These are phyloP conservation scores for Glonium stellatum DNA, from an alignment of 495 filamentous ascomycete species.

Conservation along the genomic window DNA sequence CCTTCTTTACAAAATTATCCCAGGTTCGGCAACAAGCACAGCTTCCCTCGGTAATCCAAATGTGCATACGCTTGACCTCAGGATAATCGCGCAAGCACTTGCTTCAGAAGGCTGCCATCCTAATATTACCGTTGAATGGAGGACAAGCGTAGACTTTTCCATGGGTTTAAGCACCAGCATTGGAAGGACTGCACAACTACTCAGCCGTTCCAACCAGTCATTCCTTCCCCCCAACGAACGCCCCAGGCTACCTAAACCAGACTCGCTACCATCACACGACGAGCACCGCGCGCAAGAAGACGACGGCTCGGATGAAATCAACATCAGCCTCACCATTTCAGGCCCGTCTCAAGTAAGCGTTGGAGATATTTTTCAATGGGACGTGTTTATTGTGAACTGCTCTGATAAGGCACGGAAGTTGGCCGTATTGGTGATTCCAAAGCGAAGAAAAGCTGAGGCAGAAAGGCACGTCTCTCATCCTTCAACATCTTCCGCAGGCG, in stretches of 20 bases:
- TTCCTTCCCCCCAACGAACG: background rate
- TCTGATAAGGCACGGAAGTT: slow-evolving; percentile 63
- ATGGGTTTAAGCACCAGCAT: slow-evolving; percentile 48
- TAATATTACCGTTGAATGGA: slow-evolving; percentile 71
- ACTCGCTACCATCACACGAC: slow-evolving; percentile 43
- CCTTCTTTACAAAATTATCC: slow-evolving; percentile 71
- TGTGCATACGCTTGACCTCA: slow-evolving; percentile 52
- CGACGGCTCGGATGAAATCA: slow-evolving; percentile 50
- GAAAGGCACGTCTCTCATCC: slow-evolving; percentile 50
- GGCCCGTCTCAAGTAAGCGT: slow-evolving; percentile 56
- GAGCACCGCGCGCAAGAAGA: slow-evolving; percentile 33
- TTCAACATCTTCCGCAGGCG: slow-evolving; percentile 42
- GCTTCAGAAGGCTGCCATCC: slow-evolving; percentile 63
- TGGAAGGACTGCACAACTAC: slow-evolving; percentile 14
- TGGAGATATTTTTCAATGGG: slow-evolving; percentile 77
- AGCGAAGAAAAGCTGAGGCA: slow-evolving; percentile 58
- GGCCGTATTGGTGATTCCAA: slow-evolving; percentile 70
- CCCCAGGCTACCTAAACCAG: slow-evolving; percentile 20
- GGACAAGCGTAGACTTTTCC: slow-evolving; percentile 75
- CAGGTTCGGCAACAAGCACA: slow-evolving; percentile 43
- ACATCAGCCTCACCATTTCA: slow-evolving; percentile 69
- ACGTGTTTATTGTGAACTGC: slow-evolving; percentile 82
- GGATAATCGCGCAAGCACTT: slow-evolving; percentile 57
- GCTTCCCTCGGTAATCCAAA: slow-evolving; percentile 27
- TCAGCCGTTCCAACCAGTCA: slow-evolving; percentile 15